Base-by-base conservation (phyloP, 805 yeast species). In the Candida patagonica region DNA sequence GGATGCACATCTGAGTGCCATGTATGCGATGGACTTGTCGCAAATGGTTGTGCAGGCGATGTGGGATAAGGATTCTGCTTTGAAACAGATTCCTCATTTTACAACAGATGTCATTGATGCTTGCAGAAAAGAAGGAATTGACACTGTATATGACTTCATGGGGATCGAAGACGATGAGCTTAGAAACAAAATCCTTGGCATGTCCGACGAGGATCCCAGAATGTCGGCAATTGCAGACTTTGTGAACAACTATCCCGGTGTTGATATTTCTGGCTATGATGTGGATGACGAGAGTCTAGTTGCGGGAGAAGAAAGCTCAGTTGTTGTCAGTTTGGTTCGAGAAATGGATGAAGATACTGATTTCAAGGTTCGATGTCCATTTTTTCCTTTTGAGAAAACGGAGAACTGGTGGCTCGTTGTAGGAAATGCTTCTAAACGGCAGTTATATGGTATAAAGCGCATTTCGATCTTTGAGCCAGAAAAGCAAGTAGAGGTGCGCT, bases 391-490 rank as follows among this genome's bases (percentile, higher is more conserved):
- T 36, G 54, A 63, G 2, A 85, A 81, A 60, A 55, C 65, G 6
- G 92, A 83, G 53, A 70, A 67, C 43, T 75, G 96, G 97, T 88
- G 96, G 95, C 55, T 89, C 16, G 80, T 89, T 5, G 60, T 88
- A 29, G 96, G 97, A 4, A 82, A 82, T 46, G 52, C 70, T 1
- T 55, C 60, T 1, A 64, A 70, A 0, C 74, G 70, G 42, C 80
- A 79, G 51, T 58, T 89, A 25, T 79, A 76, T 48, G 88, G 86
- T 0, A 77, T 86, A 45, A 80, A 80, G 55, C 81, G 79, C 55
- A 66, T 81, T 1, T 57, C 70, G 0, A 61, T 84, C 2, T 55
- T 65, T 7, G 67, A 71, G 44, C 77, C 77, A 44, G 56, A 58
- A 1, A 83, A 79, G 53, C 53, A 58, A 3, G 66, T 79, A 12